Evolutionary conservation across 176 grass and related monocot genomes (phyloP).

Genomic region (Phoenix roebelenii): DNA sequence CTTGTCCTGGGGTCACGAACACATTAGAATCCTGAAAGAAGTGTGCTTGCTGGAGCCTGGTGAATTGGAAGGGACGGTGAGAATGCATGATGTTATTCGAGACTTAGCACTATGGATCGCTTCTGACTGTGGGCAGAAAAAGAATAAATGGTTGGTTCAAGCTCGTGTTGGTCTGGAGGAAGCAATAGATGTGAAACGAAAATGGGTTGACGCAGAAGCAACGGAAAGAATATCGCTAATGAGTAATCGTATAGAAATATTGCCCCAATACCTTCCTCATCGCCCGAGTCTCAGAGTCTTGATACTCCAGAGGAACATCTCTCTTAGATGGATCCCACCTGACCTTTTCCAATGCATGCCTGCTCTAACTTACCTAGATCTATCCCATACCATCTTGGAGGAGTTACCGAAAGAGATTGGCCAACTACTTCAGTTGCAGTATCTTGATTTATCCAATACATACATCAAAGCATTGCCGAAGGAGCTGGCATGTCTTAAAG

Average conservation of each 20-base stretch:
- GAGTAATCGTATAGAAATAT: slow-evolving; percentile 32
- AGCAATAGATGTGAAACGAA: slow-evolving; percentile 14
- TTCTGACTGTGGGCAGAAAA: neutral
- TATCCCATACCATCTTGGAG: slow-evolving; percentile 24
- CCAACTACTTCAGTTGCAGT: slow-evolving; percentile 30
- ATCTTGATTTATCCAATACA: slow-evolving; percentile 54
- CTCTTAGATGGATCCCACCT: neutral
- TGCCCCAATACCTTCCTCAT: neutral
- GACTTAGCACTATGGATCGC: slow-evolving; percentile 40
- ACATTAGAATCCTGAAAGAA: slow-evolving; percentile 4
- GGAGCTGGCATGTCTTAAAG: too few relatives aligned
- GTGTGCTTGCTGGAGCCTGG: slow-evolving; percentile 31
- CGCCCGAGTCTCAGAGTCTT: slow-evolving; percentile 3
- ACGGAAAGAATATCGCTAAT: slow-evolving; percentile 38
- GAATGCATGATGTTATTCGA: slow-evolving; percentile 49
- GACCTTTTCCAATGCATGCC: slow-evolving; percentile 17
- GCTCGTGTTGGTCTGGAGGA: slow-evolving; percentile 29
- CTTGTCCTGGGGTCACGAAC: neutral
- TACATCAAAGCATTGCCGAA: slow-evolving; percentile 27
- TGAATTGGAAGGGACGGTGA: neutral
- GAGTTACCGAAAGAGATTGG: slow-evolving; percentile 40
- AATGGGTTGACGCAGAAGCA: slow-evolving; percentile 10
- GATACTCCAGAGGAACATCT: slow-evolving; percentile 14
- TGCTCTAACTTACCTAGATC: slow-evolving; percentile 48
- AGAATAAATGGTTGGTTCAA: slow-evolving; percentile 46